These are phyloP conservation scores for Colletotrichum falcatum DNA, from an alignment of 2,329 filamentous ascomycete genomes.

Conservation along the genomic window DNA sequence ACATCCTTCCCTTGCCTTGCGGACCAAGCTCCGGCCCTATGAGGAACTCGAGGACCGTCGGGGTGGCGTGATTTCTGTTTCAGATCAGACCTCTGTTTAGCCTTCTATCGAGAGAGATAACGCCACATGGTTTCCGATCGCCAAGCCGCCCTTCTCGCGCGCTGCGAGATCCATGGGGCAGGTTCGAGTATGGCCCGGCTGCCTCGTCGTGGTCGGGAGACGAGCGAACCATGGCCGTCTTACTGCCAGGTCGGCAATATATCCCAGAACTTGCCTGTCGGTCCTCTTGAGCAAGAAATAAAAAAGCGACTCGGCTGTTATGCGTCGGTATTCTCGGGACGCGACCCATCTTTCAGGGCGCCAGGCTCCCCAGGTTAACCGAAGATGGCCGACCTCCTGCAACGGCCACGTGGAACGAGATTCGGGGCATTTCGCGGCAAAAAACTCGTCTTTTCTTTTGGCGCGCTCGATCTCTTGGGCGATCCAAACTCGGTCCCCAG, in stretches of 20 bases:
- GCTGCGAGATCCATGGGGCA: conserved; percentile 46
- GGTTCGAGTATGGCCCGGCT: conserved; percentile 45
- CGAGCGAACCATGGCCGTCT: conserved; percentile 45
- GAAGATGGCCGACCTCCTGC: not conserved
- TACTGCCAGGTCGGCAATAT: conserved; percentile 46
- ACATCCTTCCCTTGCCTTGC: too few relatives aligned
- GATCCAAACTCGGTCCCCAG: not conserved
- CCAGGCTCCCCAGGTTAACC: too few relatives aligned
- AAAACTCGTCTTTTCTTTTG: not conserved
- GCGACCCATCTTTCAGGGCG: not conserved
- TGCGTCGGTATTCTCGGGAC: conserved; percentile 40
- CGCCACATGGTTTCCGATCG: not conserved
- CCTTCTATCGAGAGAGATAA: not conserved
- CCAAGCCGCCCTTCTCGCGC: not conserved
- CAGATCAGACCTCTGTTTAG: not conserved
- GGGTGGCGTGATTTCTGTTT: not conserved
- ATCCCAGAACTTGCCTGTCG: conserved; percentile 48
- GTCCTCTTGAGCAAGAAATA: conserved; percentile 46
- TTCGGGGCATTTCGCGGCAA: not conserved
- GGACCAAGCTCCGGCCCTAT: not conserved
- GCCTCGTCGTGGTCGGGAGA: conserved; percentile 46
- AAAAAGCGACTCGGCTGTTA: conserved; percentile 42
- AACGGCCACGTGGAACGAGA: not conserved
- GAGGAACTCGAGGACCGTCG: not conserved
- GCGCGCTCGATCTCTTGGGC: not conserved